These are phyloP conservation scores for Naumovozyma castellii DNA, from an alignment of 805 yeast species.

Conservation along the genomic window DNA sequence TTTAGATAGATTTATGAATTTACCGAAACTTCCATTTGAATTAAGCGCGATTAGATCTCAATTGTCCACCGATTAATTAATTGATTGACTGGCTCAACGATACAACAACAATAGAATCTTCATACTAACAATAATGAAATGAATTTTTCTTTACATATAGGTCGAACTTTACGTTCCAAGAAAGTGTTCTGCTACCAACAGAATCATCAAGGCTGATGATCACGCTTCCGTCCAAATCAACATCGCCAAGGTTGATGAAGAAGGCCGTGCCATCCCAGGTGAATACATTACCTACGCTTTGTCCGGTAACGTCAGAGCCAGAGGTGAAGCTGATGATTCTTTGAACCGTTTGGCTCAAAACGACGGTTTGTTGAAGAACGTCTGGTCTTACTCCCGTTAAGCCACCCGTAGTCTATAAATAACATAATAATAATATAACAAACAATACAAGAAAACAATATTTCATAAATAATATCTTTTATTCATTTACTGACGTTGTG, in stretches of 20 bases:
- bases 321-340: slow-evolving; percentile 99
- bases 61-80: too few relatives aligned
- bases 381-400: slow-evolving; percentile 92
- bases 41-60: too few relatives aligned
- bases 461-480: too few relatives aligned
- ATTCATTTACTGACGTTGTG: too few relatives aligned
- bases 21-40: too few relatives aligned
- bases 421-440: too few relatives aligned
- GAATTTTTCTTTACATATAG: slow-evolving; percentile 23
- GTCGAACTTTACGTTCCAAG: slow-evolving; percentile 99
- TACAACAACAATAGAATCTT: too few relatives aligned
- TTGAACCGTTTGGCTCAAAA: slow-evolving; percentile 98
- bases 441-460: too few relatives aligned
- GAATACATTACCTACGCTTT: slow-evolving; percentile 90
- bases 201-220: slow-evolving; percentile 99
- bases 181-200: slow-evolving; percentile 99
- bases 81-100: too few relatives aligned
- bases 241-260: slow-evolving; percentile 96
- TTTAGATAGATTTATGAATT: too few relatives aligned
- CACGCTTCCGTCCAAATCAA: slow-evolving; percentile 98
- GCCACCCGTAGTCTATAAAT: too few relatives aligned
- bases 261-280: slow-evolving; percentile 91
- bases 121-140: neutral
- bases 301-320: slow-evolving; percentile 93
- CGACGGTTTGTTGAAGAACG: slow-evolving; percentile 96